Evolutionary conservation across 2,329 filamentous ascomycete genomes (phyloP), one percentile per base, ranked within the genome.

Genomic region (Didymella segeticola): DNA sequence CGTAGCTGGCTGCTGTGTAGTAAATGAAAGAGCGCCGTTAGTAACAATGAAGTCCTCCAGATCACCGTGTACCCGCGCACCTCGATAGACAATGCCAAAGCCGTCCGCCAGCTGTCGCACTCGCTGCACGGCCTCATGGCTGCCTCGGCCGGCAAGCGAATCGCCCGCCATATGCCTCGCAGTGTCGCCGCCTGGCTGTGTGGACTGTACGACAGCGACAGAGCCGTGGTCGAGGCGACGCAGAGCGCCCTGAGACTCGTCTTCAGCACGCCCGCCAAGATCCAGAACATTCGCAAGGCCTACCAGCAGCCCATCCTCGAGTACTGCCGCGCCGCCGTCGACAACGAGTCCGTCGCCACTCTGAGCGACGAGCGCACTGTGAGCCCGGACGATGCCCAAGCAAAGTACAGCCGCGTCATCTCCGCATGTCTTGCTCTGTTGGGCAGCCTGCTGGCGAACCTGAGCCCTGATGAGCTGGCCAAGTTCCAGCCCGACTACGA

Each of bases 101-200:
- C 90, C 55, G 93, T 97, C 27, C 90, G 95, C 59, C 93, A 97
- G 74, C 83, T 95, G 36, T 86, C 93, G 15, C 93, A 98, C 71
- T 80, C 77, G 10, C 73, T 96, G 20, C 92, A 96, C 67, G 86
- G 86, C 25, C 77, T 80, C 20, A 78, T 89, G 30, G 82, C 83
- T 36, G 75, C 76, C 7, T 78, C 81, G 23, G 80, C 80, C 47
- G 89, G 91, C 42, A 96, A 95, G 79, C 86, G 92, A 57, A 90
- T 96, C 77, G 91, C 91, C 58, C 90, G 85, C 59, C 83, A 89
- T 64, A 82, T 99, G 57, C 86, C 91, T 11, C 86, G 84, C 55
- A 81, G 96, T 29, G 87, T 96, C 38, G 92, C 89, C 9, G 83
- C 91, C n/a, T 99, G 96, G 95, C 82, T 98, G 11, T 89, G 90